A percentile compares a stretch with the other conserved stretches of the same genome.
These are phyloP conservation scores for Pichia gijzeniarum DNA, from an alignment of 805 yeast species.

Conservation along the genomic window DNA sequence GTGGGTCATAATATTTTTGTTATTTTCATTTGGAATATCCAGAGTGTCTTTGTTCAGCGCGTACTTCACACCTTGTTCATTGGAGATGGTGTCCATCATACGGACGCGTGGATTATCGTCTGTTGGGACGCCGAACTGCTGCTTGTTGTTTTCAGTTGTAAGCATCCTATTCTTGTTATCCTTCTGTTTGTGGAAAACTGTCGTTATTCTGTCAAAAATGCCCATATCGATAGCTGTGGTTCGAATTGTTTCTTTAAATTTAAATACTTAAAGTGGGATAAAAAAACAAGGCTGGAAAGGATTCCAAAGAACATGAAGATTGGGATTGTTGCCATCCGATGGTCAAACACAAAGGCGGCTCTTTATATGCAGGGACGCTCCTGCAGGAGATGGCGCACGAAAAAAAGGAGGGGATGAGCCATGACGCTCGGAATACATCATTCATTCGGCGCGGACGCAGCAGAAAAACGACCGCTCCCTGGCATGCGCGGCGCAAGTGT, in stretches of 20 bases:
- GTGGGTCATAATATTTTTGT: slow-evolving; percentile 4
- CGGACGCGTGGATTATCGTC: slow-evolving; percentile 12
- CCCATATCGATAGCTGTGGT: slow-evolving; percentile 7
- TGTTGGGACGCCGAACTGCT: slow-evolving; percentile 7
- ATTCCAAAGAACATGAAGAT: no score
- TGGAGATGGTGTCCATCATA: slow-evolving; percentile 15
- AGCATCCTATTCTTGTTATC: slow-evolving; percentile 10
- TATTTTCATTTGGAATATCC: not conserved
- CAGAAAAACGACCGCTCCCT: no score
- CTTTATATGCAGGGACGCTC: no score
- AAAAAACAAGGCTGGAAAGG: no score
- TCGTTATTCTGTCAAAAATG: slow-evolving; percentile 8
- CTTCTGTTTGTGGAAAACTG: slow-evolving; percentile 1
- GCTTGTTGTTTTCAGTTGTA: slow-evolving; percentile 11
- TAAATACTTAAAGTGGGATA: not conserved
- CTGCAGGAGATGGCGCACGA: no score
- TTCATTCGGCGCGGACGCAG: no score
- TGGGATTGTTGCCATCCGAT: no score
- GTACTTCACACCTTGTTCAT: slow-evolving; percentile 9
- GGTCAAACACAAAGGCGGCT: no score
- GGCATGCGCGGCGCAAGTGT: no score
- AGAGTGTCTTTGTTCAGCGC: not conserved
- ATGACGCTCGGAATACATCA: no score
- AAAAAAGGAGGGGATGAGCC: no score
- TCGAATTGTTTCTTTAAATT: not conserved